A percentile compares a stretch with the other conserved stretches of the same genome.
phyloP scores from a whole-genome alignment of 306 rosid species.

The Corylus heterophylla region DNA sequence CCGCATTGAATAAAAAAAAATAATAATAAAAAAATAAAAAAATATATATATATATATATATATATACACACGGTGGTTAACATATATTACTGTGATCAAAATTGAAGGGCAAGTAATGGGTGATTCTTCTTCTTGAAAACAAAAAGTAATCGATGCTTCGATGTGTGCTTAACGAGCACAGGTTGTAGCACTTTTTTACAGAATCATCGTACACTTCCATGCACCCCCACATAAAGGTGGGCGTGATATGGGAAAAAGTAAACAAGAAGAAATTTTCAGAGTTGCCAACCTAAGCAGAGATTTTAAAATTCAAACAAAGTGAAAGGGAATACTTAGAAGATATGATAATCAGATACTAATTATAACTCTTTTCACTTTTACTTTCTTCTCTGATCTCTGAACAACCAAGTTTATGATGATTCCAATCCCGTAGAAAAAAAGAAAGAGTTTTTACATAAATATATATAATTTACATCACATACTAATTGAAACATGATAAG shows the following conservation, averaged over 20 bases:
- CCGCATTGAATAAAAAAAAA: too few relatives aligned
- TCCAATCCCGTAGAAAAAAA: neutral
- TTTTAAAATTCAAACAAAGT: slow-evolving; percentile 3
- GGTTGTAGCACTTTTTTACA: too few relatives aligned
- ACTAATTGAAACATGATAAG: slow-evolving; percentile 1
- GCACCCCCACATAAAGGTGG: slow-evolving; percentile 10
- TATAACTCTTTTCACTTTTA: slow-evolving; percentile 2
- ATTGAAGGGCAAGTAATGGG: neutral
- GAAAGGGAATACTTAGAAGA: slow-evolving; percentile 2
- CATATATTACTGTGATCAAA: neutral
- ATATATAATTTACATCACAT: slow-evolving; percentile 20
- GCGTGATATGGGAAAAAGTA: slow-evolving; percentile 9
- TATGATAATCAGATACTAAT: neutral
- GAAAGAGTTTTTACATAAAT: neutral
- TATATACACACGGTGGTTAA: too few relatives aligned
- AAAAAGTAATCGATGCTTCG: too few relatives aligned
- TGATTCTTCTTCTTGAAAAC: too few relatives aligned
- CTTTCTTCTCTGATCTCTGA: neutral
- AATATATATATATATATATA: too few relatives aligned
- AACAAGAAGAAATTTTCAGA: slow-evolving; percentile 16
- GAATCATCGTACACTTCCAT: too few relatives aligned
- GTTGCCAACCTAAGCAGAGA: slow-evolving; percentile 14
- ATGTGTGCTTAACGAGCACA: too few relatives aligned
- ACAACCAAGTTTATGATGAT: slow-evolving; percentile 14
- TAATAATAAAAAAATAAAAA: too few relatives aligned